Conservation (phyloP, 345 rosid species). For the Xanthoceras sorbifolium region DNA sequence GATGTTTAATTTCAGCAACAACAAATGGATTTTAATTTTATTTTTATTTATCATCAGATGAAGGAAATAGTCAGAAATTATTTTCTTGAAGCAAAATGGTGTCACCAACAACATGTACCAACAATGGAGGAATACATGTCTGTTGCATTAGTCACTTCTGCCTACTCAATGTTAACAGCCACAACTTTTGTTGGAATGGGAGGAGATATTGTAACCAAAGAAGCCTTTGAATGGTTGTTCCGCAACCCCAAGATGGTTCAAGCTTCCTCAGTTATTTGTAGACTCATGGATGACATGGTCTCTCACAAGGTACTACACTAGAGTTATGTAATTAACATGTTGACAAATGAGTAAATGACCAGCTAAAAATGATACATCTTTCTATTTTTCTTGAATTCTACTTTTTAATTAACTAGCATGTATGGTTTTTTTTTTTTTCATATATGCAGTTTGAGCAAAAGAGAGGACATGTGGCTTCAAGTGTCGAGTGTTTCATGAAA, state of each 20-base stretch:
- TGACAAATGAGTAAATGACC: too few relatives aligned
- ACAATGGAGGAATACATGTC: slow-evolving; percentile 36
- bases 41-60: too few relatives aligned
- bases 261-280: slow-evolving; percentile 19
- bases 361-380: too few relatives aligned
- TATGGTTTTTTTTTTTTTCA: too few relatives aligned
- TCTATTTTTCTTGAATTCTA: too few relatives aligned
- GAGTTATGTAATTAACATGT: too few relatives aligned
- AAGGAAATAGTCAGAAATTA: slow-evolving; percentile 18
- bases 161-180: slow-evolving; percentile 14
- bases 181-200: slow-evolving; percentile 33
- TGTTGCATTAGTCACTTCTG: slow-evolving; percentile 16
- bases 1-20: too few relatives aligned
- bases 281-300: slow-evolving; percentile 37
- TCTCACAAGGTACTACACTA: slow-evolving; percentile 15
- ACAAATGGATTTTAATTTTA: too few relatives aligned
- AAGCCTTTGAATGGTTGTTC: slow-evolving; percentile 27
- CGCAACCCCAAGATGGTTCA: slow-evolving; percentile 20
- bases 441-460: slow-evolving; percentile 16
- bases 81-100: slow-evolving; percentile 37
- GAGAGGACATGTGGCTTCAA: slow-evolving; percentile 29
- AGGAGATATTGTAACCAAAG: slow-evolving; percentile 14
- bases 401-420: too few relatives aligned
- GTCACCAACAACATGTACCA: slow-evolving; percentile 20
- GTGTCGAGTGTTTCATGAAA: slow-evolving; percentile 39